A percentile compares a stretch with the other conserved stretches of the same genome.
Evolutionary conservation across 2,329 filamentous ascomycete genomes (phyloP).

Genomic region (Penicillium hesseltinei): DNA sequence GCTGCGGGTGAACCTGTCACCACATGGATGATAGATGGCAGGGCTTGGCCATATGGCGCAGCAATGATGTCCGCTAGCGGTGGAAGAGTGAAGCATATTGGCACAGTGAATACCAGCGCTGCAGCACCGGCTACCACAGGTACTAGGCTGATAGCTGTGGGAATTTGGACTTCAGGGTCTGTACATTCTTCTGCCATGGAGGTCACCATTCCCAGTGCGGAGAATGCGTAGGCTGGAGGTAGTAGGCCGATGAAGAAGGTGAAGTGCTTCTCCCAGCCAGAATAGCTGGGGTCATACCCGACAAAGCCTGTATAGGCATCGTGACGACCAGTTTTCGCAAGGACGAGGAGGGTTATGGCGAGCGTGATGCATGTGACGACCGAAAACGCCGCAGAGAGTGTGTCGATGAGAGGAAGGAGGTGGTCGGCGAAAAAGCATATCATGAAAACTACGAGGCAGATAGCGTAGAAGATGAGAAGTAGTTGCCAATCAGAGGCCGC

Average conservation of each 20-base stretch:
- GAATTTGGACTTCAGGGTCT: conserved; percentile 52
- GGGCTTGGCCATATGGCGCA: too few relatives aligned
- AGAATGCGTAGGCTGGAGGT: conserved; percentile 58
- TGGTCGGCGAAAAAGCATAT: conserved; percentile 67
- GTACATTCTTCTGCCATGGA: conserved; percentile 61
- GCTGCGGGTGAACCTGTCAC: too few relatives aligned
- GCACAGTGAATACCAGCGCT: conserved; percentile 54
- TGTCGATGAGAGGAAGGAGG: conserved; percentile 62
- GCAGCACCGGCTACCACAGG: conserved; percentile 52
- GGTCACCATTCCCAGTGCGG: conserved; percentile 61
- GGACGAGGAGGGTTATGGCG: conserved; percentile 54
- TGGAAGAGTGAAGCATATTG: too few relatives aligned
- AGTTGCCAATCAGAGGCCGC: conserved; percentile 61
- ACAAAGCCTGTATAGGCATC: conserved; percentile 3
- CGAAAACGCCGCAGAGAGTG: conserved; percentile 51
- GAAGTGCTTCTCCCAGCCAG: conserved; percentile 57
- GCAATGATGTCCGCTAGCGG: too few relatives aligned
- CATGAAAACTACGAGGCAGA: conserved; percentile 64
- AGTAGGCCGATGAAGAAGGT: conserved; percentile 63
- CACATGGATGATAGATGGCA: too few relatives aligned
- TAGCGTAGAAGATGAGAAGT: conserved; percentile 67
- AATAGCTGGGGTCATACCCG: conserved; percentile 31
- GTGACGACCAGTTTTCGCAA: conserved; percentile 56
- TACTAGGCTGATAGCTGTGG: conserved; percentile 49
- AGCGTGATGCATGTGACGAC: conserved; percentile 52